phyloP scores from a whole-genome alignment of 495 filamentous ascomycete species.

The Neurospora sp. region DNA sequence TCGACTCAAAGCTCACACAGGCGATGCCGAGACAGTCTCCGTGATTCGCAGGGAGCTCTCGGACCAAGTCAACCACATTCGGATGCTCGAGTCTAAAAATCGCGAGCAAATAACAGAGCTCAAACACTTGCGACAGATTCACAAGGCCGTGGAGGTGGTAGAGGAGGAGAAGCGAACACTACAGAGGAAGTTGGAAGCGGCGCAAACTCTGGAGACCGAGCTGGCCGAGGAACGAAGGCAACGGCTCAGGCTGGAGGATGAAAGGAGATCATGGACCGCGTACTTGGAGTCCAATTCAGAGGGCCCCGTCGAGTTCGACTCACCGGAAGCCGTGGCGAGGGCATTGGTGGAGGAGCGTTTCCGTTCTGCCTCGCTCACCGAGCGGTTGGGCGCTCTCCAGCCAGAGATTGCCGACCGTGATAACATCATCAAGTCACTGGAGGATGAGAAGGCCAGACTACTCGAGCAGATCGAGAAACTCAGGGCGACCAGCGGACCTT shows the following conservation, averaged over 20 bases:
- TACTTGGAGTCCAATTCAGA: conserved; percentile 54
- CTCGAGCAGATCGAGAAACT: conserved; percentile 60
- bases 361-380: conserved; percentile 64
- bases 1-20: conserved; percentile 69
- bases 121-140: conserved; percentile 62
- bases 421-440: conserved; percentile 58
- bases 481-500: conserved; percentile 36
- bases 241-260: conserved; percentile 80
- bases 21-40: conserved; percentile 69
- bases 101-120: conserved; percentile 73
- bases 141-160: conserved; percentile 82
- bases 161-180: conserved; percentile 89
- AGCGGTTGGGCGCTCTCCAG: conserved; percentile 65
- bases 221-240: conserved; percentile 70
- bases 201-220: conserved; percentile 64
- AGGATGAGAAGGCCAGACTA: conserved; percentile 53
- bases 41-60: conserved; percentile 75
- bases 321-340: conserved; percentile 78
- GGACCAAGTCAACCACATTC: conserved; percentile 84
- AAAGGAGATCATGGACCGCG: conserved; percentile 73
- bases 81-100: conserved; percentile 67
- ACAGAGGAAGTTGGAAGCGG: conserved; percentile 63
- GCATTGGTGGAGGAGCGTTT: conserved; percentile 74
- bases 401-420: conserved; percentile 77
- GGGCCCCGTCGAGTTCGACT: conserved; percentile 62